Evolutionary conservation across 2,329 filamentous ascomycete species (phyloP), one percentile per base, ranked within the genome.

Genomic region (Cercospora sp.): DNA sequence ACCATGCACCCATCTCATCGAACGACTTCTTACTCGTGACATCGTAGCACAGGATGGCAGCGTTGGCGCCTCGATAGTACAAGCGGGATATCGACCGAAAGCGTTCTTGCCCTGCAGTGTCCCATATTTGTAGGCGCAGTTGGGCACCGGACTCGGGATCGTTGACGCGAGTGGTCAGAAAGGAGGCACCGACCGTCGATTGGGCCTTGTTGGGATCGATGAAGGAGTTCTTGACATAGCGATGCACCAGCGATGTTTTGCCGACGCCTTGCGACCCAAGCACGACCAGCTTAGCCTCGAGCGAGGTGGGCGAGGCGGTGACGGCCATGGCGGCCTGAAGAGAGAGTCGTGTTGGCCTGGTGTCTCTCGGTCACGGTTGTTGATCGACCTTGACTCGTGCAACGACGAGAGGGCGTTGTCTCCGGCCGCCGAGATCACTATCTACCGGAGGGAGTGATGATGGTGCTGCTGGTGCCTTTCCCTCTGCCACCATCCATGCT

Each of bases 51-150:
- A 97, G 87, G 68, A 97, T 92, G 75, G 92, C 95, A 67, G 94
- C 94, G 78, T 97, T 94, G 70, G 94, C 94, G 78, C 94, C 94
- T 77, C 94, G 91, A 82, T 99, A 99, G 84, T 98, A 98, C 64
- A 99, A 88, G 66, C 94, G 90, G 9, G 93, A 96, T 76, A 99
- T 98, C 70, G 91, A 94, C 74, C 94, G 89, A 80, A 98, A 99
- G 66, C 94, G 89, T 83, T 99, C 94, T 78, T 99, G 94, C 69
- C 94, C 94, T 66, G 94, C 93, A 36, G 94, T 97, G 78, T 97
- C 94, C 94, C 94, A 97, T 73, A 97, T 96, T 78, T 97, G 94
- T 42, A 97, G 84, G n/a, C 94, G 89, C 40, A 97, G 93, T 26
- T 91, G 85, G 1, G 93, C 95, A 75, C 94, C 92, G 23, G 90